These are phyloP conservation scores for Linanthus parryae DNA, from an alignment of 148 eudicot genomes.

Conservation along the genomic window DNA sequence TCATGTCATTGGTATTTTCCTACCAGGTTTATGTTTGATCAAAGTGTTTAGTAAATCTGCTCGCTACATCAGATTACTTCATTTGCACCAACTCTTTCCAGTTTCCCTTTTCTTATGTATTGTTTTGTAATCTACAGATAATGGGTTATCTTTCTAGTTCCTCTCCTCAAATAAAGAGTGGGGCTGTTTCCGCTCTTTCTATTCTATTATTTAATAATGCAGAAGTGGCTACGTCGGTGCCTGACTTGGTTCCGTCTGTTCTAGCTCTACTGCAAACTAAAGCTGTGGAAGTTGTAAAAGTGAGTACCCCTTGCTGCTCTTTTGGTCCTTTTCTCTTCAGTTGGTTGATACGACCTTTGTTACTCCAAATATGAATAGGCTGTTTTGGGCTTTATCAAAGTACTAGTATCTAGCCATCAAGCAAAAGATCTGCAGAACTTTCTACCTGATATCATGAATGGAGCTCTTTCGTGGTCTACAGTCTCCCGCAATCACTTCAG, in stretches of 20 bases:
- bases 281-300: conserved; percentile 85
- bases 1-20: too few species aligned
- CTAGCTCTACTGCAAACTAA: conserved; percentile 64
- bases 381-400: conserved; percentile 86
- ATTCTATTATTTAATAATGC: conserved; percentile 64
- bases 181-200: conserved; percentile 87
- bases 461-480: conserved; percentile 78
- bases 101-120: background rate
- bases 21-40: too few species aligned
- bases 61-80: background rate
- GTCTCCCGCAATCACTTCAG: conserved; percentile 87
- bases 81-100: background rate
- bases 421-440: conserved; percentile 54
- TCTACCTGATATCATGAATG: conserved; percentile 52
- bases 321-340: background rate
- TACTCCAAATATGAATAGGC: conserved; percentile 38
- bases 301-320: conserved; percentile 24
- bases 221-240: conserved; percentile 44
- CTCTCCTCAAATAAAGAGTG: conserved; percentile 84
- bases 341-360: background rate
- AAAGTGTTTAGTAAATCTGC: background rate
- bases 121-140: conserved; percentile 38
- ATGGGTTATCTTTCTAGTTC: conserved; percentile 83
- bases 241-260: conserved; percentile 75
- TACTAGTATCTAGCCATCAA: conserved; percentile 61